Conservation (phyloP, 2,329 filamentous ascomycete genomes). For the Nigrospora sphaerica region DNA sequence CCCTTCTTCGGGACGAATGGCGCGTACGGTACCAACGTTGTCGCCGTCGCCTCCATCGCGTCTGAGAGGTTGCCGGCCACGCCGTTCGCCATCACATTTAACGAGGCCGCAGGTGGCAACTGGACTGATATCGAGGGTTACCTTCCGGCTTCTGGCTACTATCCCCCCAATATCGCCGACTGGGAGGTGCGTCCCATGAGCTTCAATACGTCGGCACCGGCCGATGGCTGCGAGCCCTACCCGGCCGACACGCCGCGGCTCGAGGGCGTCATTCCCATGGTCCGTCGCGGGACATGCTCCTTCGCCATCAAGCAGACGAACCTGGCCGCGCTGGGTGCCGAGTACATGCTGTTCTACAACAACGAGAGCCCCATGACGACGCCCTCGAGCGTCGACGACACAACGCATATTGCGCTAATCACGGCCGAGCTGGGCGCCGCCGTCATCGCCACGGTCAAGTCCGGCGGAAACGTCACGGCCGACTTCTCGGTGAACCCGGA, state of each 20-base stretch:
- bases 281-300: slow-evolving; percentile 26
- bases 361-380: slow-evolving; percentile 11
- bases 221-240: slow-evolving; percentile 20
- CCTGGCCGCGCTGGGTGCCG: slow-evolving; percentile 16
- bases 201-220: slow-evolving; percentile 15
- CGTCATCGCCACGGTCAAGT: slow-evolving; percentile 17
- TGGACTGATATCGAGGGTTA: slow-evolving; percentile 20
- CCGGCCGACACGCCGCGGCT: slow-evolving; percentile 12
- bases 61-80: slow-evolving; percentile 20
- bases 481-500: slow-evolving; percentile 20
- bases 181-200: slow-evolving; percentile 19
- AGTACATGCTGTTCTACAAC: slow-evolving; percentile 23
- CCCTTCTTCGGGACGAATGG: slow-evolving; percentile 37
- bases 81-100: slow-evolving; percentile 23
- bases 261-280: slow-evolving; percentile 15
- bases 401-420: slow-evolving; percentile 13
- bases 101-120: slow-evolving; percentile 9
- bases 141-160: slow-evolving; percentile 25
- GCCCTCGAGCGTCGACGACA: slow-evolving; percentile 5
- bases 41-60: slow-evolving; percentile 35
- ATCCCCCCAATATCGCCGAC: slow-evolving; percentile 25
- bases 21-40: slow-evolving; percentile 31
- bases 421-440: slow-evolving; percentile 12
- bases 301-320: slow-evolving; percentile 18
- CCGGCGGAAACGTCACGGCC: slow-evolving; percentile 18